Evolutionary conservation across 2,329 filamentous ascomycete species (phyloP), one percentile per base, ranked within the genome.

Genomic region (Neopestalotiopsis sp.): DNA sequence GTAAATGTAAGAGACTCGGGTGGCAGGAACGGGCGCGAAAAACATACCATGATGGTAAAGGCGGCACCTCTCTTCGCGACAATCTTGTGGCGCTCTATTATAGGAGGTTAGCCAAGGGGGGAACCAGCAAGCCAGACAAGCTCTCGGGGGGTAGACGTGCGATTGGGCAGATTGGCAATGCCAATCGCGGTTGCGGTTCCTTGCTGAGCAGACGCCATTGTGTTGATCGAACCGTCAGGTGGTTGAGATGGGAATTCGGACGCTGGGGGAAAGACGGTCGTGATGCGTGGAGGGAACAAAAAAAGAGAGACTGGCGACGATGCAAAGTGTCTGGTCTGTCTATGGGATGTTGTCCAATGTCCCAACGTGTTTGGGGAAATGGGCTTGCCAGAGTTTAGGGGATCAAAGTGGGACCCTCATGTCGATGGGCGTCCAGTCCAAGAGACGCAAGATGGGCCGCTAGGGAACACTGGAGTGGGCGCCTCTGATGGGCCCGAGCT

Each of bases 21-120:
- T 34, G 28, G 17, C 10, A 53, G n/a, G 14, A 34, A 61, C 68
- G 71, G 17, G 34, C 53, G 20, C 38, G 6, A 32, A 28, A 53
- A 24, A 5, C 87, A 72, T 87, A 98, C 96, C 96, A 99, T 99
- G 80, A 99, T 98, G 74, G 96, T 99, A 86, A 99, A 99, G 80
- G 95, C 93, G 79, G 96, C 97, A 85, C 96, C 96, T 85, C 97
- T 92, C 85, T 92, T 90, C 72, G 87, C 88, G 79, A 92, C 90
- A 80, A 92, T 92, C 85, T 92, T 92, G 85, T 92, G 90, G 78
- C 90, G 87, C 86, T 65, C 65, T 67, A n/a, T 38, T 17, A 24
- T n/a, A 45, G 34, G 24, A 65, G 42, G 42, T 65, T 53, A 53
- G 45, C 20, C 45, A 53, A 53, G 45, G 45, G 45, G 45, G 45